Percentiles rank a stretch among this genome's conserved stretches.
Conservation (phyloP, 352 stramenopile species). For the Phytophthora cactorum region DNA sequence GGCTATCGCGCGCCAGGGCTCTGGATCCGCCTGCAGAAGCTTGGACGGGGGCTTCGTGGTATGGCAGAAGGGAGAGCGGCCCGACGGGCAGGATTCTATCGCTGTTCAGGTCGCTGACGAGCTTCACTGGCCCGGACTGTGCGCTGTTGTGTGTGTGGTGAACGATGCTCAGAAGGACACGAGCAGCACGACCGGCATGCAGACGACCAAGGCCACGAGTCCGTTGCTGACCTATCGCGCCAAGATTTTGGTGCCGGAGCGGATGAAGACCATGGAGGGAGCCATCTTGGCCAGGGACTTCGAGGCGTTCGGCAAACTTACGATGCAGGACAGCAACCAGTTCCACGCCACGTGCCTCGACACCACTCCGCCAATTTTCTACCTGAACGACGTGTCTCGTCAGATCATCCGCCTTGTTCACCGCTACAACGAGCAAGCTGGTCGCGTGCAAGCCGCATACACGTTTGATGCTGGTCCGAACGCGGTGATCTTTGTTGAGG, state of each 20-base stretch:
- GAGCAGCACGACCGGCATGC: conserved; percentile 96
- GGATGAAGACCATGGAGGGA: conserved; percentile 90
- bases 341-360: conserved; percentile 99
- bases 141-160: conserved; percentile 97
- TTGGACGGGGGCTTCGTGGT: conserved; percentile 97
- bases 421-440: conserved; percentile 90
- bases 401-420: conserved; percentile 91
- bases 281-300: conserved; percentile 95
- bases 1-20: conserved; percentile 95
- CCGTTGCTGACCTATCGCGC: conserved; percentile 90
- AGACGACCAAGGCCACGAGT: conserved; percentile 93
- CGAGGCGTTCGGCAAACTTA: conserved; percentile 94
- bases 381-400: conserved; percentile 96
- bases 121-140: conserved; percentile 94
- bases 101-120: conserved; percentile 85
- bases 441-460: conserved; percentile 92
- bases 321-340: conserved; percentile 98
- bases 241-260: conserved; percentile 80
- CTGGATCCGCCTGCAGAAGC: conserved; percentile 95
- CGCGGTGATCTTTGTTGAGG: conserved; percentile 93
- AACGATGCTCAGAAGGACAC: conserved; percentile 97
- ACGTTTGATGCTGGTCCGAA: conserved; percentile 99
- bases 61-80: conserved; percentile 91
- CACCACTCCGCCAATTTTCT: conserved; percentile 98
- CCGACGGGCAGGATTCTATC: conserved; percentile 76